phyloP scores from a whole-genome alignment of 2,329 filamentous ascomycete species.

The Aspergillus sp. region DNA sequence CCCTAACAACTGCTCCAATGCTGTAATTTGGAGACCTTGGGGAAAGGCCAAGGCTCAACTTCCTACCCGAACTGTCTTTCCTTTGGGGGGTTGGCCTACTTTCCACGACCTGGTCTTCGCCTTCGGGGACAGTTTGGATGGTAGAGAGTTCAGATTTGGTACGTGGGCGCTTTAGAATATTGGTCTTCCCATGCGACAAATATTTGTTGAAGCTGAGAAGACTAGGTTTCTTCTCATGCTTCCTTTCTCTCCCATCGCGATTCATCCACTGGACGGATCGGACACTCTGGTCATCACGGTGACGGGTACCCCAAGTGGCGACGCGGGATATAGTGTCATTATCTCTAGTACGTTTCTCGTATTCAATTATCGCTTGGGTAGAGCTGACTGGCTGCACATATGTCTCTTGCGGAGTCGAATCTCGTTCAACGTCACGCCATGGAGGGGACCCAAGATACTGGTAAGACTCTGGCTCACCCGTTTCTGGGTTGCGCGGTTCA shows the following conservation, averaged over 20 bases:
- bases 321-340: conserved; percentile 55
- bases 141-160: conserved; percentile 34
- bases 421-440: conserved; percentile 49
- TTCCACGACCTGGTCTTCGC: conserved; percentile 18
- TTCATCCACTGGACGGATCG: conserved; percentile 46
- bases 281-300: conserved; percentile 50
- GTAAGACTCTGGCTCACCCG: conserved; percentile 33
- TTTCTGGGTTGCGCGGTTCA: conserved; percentile 25
- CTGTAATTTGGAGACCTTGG: conserved; percentile 41
- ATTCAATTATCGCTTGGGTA: conserved; percentile 56
- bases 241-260: conserved; percentile 36
- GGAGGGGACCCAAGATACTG: conserved; percentile 44
- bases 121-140: conserved; percentile 28
- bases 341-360: conserved; percentile 49
- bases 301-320: conserved; percentile 55
- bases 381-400: conserved; percentile 52
- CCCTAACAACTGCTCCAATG: conserved; percentile 42
- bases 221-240: conserved; percentile 47
- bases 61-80: conserved; percentile 37
- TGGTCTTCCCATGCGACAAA: conserved; percentile 44
- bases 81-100: conserved; percentile 23
- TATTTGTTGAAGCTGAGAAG: conserved; percentile 36
- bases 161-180: conserved; percentile 48
- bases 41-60: conserved; percentile 38
- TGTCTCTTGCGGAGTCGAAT: conserved; percentile 28